phyloP scores from a whole-genome alignment of 2,329 filamentous ascomycete genomes.

The Delphinella strobiligena region DNA sequence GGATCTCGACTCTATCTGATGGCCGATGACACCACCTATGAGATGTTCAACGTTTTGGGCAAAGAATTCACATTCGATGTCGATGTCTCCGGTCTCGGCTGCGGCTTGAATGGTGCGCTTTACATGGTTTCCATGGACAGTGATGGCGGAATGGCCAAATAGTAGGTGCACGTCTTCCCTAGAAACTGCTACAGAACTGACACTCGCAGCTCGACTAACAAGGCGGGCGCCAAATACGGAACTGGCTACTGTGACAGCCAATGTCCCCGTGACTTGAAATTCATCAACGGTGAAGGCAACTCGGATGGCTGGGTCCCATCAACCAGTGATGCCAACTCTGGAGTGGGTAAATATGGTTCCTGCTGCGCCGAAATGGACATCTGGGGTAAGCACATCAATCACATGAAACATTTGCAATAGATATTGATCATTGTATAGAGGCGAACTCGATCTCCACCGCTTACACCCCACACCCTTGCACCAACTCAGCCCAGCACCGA shows the following conservation, averaged over 20 bases:
- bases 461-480: constrained; percentile 55
- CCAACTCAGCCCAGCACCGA: constrained; percentile 13
- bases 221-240: constrained; percentile 44
- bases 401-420: background rate
- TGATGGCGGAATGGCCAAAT: constrained; percentile 39
- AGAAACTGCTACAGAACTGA: background rate
- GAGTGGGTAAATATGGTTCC: constrained; percentile 34
- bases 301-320: constrained; percentile 15
- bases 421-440: background rate
- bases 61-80: constrained; percentile 64
- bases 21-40: constrained; percentile 46
- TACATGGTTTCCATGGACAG: constrained; percentile 53
- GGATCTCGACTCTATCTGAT: constrained; percentile 32
- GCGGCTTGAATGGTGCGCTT: constrained; percentile 60
- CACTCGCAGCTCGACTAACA: constrained; percentile 22
- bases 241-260: constrained; percentile 46
- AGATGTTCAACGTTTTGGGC: constrained; percentile 53
- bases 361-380: constrained; percentile 60
- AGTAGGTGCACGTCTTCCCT: background rate
- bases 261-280: constrained; percentile 24
- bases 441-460: constrained; percentile 52
- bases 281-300: constrained; percentile 14
- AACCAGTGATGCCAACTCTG: constrained; percentile 16
- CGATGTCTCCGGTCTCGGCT: constrained; percentile 55
- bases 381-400: constrained; percentile 42